Evolutionary conservation across 345 rosid species (phyloP).

Genomic region (Rhizophora mangle): DNA sequence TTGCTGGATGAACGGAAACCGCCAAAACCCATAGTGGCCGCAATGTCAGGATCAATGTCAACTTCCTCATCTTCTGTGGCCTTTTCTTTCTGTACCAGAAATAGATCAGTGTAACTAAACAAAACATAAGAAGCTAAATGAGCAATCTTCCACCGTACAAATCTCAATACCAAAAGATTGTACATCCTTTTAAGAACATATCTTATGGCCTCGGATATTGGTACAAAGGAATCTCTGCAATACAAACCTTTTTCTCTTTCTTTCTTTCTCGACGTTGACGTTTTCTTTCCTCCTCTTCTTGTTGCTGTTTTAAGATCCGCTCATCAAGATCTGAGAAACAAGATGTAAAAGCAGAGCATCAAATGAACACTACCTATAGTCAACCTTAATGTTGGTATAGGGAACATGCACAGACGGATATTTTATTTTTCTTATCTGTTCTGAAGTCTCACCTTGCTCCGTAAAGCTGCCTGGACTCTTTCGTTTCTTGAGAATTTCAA

Average conservation of each 20-base stretch:
- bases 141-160: neutral
- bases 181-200: neutral
- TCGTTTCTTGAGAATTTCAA: slow-evolving; percentile 78
- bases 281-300: slow-evolving; percentile 87
- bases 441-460: slow-evolving; percentile 63
- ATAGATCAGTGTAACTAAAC: neutral
- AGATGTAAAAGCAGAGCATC: neutral
- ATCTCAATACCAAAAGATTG: neutral
- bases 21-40: slow-evolving; percentile 96
- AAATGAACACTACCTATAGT: neutral
- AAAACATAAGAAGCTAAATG: neutral
- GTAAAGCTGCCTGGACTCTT: slow-evolving; percentile 85
- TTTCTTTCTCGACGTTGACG: slow-evolving; percentile 78
- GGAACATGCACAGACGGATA: neutral
- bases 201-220: neutral
- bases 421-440: slow-evolving; percentile 1
- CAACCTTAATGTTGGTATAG: neutral
- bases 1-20: slow-evolving; percentile 84
- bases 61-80: slow-evolving; percentile 64
- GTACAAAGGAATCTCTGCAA: neutral
- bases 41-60: slow-evolving; percentile 88
- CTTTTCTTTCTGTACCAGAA: slow-evolving; percentile 68
- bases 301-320: slow-evolving; percentile 75
- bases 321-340: slow-evolving; percentile 72
- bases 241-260: slow-evolving; percentile 89